Evolutionary conservation across 139 green algal species (phyloP), one percentile per base, ranked within the genome.

Genomic region (Volvox reticuliferus): DNA sequence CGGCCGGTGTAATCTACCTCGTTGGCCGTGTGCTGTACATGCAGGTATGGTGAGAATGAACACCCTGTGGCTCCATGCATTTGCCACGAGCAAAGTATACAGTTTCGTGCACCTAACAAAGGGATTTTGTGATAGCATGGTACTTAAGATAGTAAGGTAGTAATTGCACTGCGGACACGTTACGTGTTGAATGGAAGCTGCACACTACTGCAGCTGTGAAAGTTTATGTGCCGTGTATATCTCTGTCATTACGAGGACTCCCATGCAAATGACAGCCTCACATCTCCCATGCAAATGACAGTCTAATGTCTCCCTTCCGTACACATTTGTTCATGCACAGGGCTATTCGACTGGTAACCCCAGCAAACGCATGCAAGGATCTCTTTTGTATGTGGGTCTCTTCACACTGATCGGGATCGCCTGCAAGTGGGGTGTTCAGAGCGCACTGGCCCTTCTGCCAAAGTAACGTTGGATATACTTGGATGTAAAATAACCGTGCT

Each of bases 331-430:
- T n/a, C n/a, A n/a, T n/a, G 1, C 32, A 12, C 73, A 92, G 82
- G 91, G 93, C 75, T 96, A 96, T 89, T 75, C 79, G 33, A 93
- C 86, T 28, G 94, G 94, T 17, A 71, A 94, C 68, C 94, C 94
- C 1, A 36, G 92, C 67, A 89, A 91, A 67, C 91, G 93, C 26
- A 81, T 93, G 50, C 87, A 84, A 35, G 87, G 75, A 37, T 67
- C 79, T 32, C 75, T 94, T 30, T 19, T 44, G 26, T 93, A 94
- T 73, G 36, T 93, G 28, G 94, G 91, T 32, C 87, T 96, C 9
- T 86, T 92, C 68, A 88, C 88, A 16, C 69, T 92, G 67, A 24
- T 94, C 13, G 92, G 92, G 68, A 37, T 93, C 18, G 63, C 84
- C 26, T 71, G 55, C 89, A 89, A 89, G 61, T 81, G 61, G 71